These are phyloP conservation scores for Wickerhamiella lipophila DNA, from an alignment of 805 yeast species.

Conservation along the genomic window DNA sequence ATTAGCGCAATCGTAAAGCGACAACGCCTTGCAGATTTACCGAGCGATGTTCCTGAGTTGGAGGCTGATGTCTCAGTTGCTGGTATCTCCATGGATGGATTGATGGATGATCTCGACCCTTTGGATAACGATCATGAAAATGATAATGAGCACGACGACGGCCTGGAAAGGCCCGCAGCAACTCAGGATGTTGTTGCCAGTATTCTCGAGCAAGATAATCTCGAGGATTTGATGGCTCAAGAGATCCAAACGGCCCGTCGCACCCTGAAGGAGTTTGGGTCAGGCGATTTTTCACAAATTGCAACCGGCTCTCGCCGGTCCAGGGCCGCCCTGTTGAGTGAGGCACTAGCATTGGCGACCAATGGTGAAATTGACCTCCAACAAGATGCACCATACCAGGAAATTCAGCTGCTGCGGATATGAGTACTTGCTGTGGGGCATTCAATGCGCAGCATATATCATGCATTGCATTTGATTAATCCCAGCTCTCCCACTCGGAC, in stretches of 20 bases:
- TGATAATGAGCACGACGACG: background rate
- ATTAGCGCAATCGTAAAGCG: slow-evolving; percentile 8
- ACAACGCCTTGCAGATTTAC: slow-evolving; percentile 4
- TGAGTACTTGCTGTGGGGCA: background rate
- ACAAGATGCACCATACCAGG: slow-evolving; percentile 4
- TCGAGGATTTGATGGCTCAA: slow-evolving; percentile 11
- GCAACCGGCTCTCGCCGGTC: background rate
- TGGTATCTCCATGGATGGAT: slow-evolving; percentile 7
- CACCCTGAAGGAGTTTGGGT: background rate
- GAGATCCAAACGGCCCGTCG: slow-evolving; percentile 8
- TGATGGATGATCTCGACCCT: slow-evolving; percentile 1
- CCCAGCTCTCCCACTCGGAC: background rate
- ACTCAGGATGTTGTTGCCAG: slow-evolving; percentile 3
- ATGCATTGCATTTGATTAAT: slow-evolving; percentile 3
- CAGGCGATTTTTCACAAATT: background rate
- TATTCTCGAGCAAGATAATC: slow-evolving; percentile 4
- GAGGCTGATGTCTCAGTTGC: slow-evolving; percentile 8
- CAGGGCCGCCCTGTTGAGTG: slow-evolving; percentile 7
- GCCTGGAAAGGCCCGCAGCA: background rate
- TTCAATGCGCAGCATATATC: background rate
- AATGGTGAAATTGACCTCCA: background rate
- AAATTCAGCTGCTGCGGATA: background rate
- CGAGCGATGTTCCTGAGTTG: slow-evolving; percentile 8
- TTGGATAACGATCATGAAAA: background rate
- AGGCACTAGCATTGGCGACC: slow-evolving; percentile 5